Percentiles rank a stretch among this genome's conserved stretches.
These are phyloP conservation scores for Echites panduratus DNA, from an alignment of 257 asterid species.

Conservation along the genomic window DNA sequence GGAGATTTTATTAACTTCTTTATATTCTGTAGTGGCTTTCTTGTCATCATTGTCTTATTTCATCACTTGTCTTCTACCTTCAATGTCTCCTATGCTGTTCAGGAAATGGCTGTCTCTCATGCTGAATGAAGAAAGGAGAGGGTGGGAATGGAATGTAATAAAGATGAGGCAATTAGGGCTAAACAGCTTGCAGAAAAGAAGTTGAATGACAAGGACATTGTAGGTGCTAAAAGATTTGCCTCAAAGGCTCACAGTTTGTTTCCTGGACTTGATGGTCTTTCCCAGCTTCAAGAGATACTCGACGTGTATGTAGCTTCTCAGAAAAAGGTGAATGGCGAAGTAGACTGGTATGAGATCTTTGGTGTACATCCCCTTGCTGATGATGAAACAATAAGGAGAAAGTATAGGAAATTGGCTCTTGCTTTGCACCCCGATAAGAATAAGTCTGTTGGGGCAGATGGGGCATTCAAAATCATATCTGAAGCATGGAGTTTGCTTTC, in stretches of 20 bases:
- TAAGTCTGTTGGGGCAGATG: conserved; percentile 59
- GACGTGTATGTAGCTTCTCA: conserved; percentile 36
- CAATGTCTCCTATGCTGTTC: neutral
- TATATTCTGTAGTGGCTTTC: neutral
- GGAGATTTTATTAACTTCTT: neutral
- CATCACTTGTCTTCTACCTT: neutral
- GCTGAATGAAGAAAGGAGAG: neutral
- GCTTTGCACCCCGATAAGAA: conserved; percentile 74
- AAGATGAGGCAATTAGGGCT: conserved; percentile 54
- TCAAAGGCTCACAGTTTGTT: conserved; percentile 50
- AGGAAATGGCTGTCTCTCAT: neutral
- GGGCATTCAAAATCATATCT: conserved; percentile 55
- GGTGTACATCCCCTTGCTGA: conserved; percentile 43
- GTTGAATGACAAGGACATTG: conserved; percentile 42
- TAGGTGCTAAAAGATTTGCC: conserved; percentile 57
- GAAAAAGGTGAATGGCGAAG: conserved; percentile 43
- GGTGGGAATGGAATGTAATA: conserved; percentile 50
- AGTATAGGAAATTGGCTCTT: conserved; percentile 46
- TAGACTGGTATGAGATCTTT: conserved; percentile 48
- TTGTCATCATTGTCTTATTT: neutral
- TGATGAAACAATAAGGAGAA: conserved; percentile 33
- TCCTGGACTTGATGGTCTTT: conserved; percentile 60
- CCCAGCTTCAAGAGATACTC: conserved; percentile 46
- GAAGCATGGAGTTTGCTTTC: conserved; percentile 57
- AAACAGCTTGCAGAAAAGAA: conserved; percentile 50